These are phyloP conservation scores for Gracilaria vermiculophylla DNA, from an alignment of 23 red algal species.

Conservation along the genomic window DNA sequence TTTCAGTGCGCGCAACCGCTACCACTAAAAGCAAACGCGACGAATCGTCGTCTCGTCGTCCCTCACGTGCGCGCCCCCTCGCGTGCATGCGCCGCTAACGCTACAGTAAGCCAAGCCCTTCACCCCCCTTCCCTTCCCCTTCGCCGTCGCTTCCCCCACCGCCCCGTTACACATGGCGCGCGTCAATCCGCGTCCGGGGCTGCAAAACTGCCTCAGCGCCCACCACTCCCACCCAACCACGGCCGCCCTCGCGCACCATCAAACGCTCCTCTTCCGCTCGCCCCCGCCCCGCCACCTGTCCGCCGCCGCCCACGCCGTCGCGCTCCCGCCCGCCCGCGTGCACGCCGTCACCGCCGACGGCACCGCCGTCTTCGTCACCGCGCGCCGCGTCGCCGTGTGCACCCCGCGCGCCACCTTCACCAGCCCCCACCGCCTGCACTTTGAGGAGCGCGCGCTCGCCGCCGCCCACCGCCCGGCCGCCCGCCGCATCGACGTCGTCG, in stretches of 20 bases:
- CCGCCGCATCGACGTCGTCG: neutral
- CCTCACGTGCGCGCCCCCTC: no score
- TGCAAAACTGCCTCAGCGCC: conserved; percentile 6
- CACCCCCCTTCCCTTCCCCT: neutral
- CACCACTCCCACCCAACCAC: neutral
- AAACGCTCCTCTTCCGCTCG: no score
- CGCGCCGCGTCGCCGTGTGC: neutral
- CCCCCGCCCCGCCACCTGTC: neutral
- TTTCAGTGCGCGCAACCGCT: no score
- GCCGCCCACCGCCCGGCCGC: neutral
- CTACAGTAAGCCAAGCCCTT: no score
- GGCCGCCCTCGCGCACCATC: neutral
- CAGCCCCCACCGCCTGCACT: neutral
- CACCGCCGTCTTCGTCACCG: neutral
- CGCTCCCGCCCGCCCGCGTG: neutral
- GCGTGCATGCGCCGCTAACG: no score
- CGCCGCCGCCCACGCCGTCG: neutral
- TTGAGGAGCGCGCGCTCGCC: neutral
- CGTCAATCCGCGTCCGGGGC: neutral
- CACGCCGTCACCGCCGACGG: neutral
- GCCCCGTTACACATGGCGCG: no score
- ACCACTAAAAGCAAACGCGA: no score
- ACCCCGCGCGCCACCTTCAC: neutral
- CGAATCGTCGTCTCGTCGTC: no score
- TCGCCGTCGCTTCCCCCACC: neutral